A percentile compares a stretch with the other conserved stretches of the same genome.
These are phyloP conservation scores for Fomitopsis pinicola DNA, from an alignment of 1,284 basidiomycete species.

Conservation along the genomic window DNA sequence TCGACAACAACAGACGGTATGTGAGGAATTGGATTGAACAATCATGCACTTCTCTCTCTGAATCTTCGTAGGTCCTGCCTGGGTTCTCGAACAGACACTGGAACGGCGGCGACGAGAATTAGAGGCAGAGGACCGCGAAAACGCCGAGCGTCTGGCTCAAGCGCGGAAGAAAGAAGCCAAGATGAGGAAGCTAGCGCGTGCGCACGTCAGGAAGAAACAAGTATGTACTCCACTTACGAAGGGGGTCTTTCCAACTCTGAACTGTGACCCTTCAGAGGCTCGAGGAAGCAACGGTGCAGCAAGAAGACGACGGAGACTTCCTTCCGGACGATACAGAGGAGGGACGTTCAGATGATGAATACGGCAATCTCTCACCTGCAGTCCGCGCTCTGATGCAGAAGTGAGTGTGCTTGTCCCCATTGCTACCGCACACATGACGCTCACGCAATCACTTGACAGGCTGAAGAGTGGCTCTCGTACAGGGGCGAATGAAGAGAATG, in stretches of 20 bases:
- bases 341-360: constrained; percentile 28
- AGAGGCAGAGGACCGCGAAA: constrained; percentile 61
- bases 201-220: constrained; percentile 51
- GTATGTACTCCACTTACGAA: constrained; percentile 34
- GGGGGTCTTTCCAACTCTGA: too few relatives aligned
- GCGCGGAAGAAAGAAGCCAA: constrained; percentile 57
- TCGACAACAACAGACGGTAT: constrained; percentile 27
- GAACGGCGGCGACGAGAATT: constrained; percentile 61
- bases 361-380: constrained; percentile 71
- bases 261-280: constrained; percentile 15
- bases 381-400: constrained; percentile 80
- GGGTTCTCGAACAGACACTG: constrained; percentile 78
- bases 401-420: constrained; percentile 35
- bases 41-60: not conserved
- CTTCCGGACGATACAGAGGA: constrained; percentile 48
- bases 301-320: constrained; percentile 39
- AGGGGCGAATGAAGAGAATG: constrained; percentile 33
- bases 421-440: not conserved
- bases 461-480: not conserved
- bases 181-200: constrained; percentile 22
- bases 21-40: too few relatives aligned
- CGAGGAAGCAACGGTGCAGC: constrained; percentile 18
- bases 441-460: not conserved
- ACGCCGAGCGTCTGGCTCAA: constrained; percentile 52
- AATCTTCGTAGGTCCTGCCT: constrained; percentile 58